These are phyloP conservation scores for Thermothelomyces thermophilus DNA, from an alignment of 2,329 filamentous ascomycete genomes.

Conservation along the genomic window DNA sequence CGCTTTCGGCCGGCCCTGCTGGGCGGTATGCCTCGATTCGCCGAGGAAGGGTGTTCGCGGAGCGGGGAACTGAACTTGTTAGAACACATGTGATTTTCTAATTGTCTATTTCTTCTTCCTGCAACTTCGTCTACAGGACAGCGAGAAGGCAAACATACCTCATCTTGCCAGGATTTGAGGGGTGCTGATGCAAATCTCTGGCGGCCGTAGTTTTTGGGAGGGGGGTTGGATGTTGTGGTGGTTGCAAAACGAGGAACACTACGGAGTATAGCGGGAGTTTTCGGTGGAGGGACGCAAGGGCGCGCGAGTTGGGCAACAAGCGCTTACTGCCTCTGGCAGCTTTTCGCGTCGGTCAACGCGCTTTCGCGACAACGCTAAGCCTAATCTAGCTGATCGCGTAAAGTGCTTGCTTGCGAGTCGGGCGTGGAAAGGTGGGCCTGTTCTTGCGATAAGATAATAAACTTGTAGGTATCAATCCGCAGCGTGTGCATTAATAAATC, in stretches of 20 bases:
- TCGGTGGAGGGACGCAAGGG: conserved; percentile 3
- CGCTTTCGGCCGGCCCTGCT: conserved; percentile 47
- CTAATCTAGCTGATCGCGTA: conserved; percentile 21
- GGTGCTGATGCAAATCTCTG: neutral
- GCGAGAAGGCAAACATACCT: conserved; percentile 21
- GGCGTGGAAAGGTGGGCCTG: neutral
- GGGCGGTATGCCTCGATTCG: conserved; percentile 63
- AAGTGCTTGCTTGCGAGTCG: conserved; percentile 24
- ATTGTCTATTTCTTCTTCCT: neutral
- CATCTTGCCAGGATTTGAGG: conserved; percentile 18
- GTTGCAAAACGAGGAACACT: conserved; percentile 7
- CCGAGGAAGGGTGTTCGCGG: conserved; percentile 71
- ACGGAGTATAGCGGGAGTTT: conserved; percentile 1
- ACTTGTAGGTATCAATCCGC: neutral
- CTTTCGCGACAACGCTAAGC: conserved; percentile 23
- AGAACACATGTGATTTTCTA: neutral
- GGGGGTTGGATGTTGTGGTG: conserved; percentile 1
- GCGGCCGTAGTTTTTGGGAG: neutral
- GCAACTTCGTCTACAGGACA: too few relatives aligned
- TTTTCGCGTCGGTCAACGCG: conserved; percentile 22
- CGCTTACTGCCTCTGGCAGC: conserved; percentile 13
- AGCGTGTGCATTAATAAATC: too few relatives aligned
- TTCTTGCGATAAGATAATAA: conserved; percentile 9
- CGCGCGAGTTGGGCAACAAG: conserved; percentile 17
- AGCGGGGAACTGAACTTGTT: conserved; percentile 65